Evolutionary conservation across 768 basidiomycete genomes (phyloP).

Genomic region (Solioccasus polychromus): DNA sequence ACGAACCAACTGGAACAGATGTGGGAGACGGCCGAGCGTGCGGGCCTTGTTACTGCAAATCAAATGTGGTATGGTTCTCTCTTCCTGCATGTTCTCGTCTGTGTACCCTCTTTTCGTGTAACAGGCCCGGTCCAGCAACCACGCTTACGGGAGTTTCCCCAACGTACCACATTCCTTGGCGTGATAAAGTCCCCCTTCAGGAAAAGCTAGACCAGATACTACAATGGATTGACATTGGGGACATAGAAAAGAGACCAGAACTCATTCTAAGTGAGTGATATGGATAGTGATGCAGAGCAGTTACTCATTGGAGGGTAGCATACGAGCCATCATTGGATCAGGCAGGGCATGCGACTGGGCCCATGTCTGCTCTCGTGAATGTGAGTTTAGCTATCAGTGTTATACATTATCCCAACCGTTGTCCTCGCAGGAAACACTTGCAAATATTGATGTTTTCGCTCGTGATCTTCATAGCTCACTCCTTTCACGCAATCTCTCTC

Average conservation of each 20-base stretch:
- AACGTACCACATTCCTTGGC: slow-evolving; percentile 80
- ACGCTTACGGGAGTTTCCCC: slow-evolving; percentile 63
- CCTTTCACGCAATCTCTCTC: slow-evolving; percentile 67
- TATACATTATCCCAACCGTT: neutral
- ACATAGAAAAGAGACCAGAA: slow-evolving; percentile 64
- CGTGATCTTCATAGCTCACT: slow-evolving; percentile 63
- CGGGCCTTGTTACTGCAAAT: slow-evolving; percentile 75
- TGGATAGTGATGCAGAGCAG: neutral
- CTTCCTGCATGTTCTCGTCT: neutral
- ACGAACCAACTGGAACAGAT: slow-evolving; percentile 48
- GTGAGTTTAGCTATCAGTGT: slow-evolving; percentile 38
- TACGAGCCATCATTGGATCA: slow-evolving; percentile 88
- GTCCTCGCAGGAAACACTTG: slow-evolving; percentile 53
- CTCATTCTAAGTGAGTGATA: slow-evolving; percentile 61
- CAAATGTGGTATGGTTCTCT: slow-evolving; percentile 76
- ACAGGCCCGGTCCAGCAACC: slow-evolving; percentile 79
- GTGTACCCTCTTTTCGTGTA: neutral
- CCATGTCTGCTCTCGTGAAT: slow-evolving; percentile 67
- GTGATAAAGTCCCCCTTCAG: slow-evolving; percentile 51
- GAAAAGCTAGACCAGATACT: slow-evolving; percentile 77
- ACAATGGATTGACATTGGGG: slow-evolving; percentile 77
- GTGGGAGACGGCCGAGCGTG: slow-evolving; percentile 84
- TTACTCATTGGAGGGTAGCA: slow-evolving; percentile 36
- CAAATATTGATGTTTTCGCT: slow-evolving; percentile 70
- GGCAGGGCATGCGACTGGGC: slow-evolving; percentile 73